Conservation (phyloP, 2,329 filamentous ascomycete genomes). For the Cytospora mali region DNA sequence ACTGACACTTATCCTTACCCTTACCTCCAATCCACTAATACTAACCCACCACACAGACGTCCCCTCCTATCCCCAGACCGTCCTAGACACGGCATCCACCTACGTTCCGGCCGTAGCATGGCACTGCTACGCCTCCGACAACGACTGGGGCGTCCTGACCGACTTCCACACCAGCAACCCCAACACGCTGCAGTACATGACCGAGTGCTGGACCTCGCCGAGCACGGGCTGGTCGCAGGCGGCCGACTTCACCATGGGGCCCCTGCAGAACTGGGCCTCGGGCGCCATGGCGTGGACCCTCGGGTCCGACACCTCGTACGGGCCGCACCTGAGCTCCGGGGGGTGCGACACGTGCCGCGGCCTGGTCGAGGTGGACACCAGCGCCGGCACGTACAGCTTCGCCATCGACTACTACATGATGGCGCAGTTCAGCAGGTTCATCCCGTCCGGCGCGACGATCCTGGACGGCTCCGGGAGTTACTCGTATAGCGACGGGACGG, state of each 20-base stretch:
- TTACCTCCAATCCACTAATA: background rate
- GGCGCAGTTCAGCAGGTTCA: conserved; percentile 54
- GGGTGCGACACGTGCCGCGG: conserved; percentile 50
- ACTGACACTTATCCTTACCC: no score
- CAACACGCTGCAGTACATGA: conserved; percentile 48
- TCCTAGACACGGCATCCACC: conserved; percentile 38
- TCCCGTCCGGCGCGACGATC: conserved; percentile 48
- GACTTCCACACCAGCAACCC: conserved; percentile 46
- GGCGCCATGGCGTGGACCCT: conserved; percentile 50
- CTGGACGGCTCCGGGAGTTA: conserved; percentile 48
- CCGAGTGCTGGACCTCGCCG: conserved; percentile 48
- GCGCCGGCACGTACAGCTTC: conserved; percentile 45
- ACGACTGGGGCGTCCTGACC: conserved; percentile 42
- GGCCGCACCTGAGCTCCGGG: conserved; percentile 45
- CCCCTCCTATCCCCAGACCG: conserved; percentile 42
- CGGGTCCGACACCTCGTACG: conserved; percentile 46
- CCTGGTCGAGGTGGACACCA: conserved; percentile 58
- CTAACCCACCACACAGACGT: conserved; percentile 31
- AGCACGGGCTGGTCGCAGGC: conserved; percentile 42
- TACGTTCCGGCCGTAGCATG: conserved; percentile 42
- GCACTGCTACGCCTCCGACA: conserved; percentile 45
- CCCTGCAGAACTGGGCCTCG: conserved; percentile 51
- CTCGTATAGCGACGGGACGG: conserved; percentile 42
- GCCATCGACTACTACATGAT: conserved; percentile 57
- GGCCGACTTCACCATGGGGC: conserved; percentile 51